These are phyloP conservation scores for Phytophthora quininea DNA, from an alignment of 352 stramenopile species.

Conservation along the genomic window DNA sequence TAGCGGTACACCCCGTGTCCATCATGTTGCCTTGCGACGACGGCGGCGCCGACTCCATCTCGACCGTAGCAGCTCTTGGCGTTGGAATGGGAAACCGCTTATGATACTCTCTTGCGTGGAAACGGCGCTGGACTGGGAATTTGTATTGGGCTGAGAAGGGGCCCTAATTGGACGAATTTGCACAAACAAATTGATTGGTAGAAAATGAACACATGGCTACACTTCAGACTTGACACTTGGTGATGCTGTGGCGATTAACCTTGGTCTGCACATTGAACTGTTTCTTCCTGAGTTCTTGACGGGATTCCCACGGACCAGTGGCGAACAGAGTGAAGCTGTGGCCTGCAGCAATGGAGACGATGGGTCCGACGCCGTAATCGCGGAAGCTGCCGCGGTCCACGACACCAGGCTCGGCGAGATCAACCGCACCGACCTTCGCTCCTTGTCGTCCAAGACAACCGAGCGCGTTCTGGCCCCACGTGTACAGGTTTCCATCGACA, in stretches of 20 bases:
- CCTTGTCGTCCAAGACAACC: conserved; percentile 61
- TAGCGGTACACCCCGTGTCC: conserved; percentile 78
- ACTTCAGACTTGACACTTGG: too few relatives aligned
- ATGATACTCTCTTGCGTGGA: too few relatives aligned
- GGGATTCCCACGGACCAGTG: conserved; percentile 50
- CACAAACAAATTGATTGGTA: too few relatives aligned
- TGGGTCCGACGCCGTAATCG: conserved; percentile 47
- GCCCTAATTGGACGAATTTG: too few relatives aligned
- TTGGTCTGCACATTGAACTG: conserved; percentile 52
- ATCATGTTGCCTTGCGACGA: conserved; percentile 49
- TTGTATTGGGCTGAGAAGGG: too few relatives aligned
- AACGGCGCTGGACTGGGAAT: too few relatives aligned
- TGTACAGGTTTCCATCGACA: conserved; percentile 68
- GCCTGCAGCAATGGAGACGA: conserved; percentile 61
- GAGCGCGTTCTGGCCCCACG: conserved; percentile 63
- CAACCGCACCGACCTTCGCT: conserved; percentile 21
- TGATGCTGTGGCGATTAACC: conserved; percentile 43
- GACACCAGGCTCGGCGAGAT: conserved; percentile 58
- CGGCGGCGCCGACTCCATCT: conserved; percentile 24
- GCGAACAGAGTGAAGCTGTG: conserved; percentile 67
- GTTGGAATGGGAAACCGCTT: too few relatives aligned
- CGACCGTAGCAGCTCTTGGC: not conserved
- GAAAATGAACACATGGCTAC: too few relatives aligned
- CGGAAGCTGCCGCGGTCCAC: conserved; percentile 38
- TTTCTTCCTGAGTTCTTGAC: conserved; percentile 36